Evolutionary conservation across 192 early-diverging fungal genomes (phyloP).

Genomic region (Backusella australiensis): DNA sequence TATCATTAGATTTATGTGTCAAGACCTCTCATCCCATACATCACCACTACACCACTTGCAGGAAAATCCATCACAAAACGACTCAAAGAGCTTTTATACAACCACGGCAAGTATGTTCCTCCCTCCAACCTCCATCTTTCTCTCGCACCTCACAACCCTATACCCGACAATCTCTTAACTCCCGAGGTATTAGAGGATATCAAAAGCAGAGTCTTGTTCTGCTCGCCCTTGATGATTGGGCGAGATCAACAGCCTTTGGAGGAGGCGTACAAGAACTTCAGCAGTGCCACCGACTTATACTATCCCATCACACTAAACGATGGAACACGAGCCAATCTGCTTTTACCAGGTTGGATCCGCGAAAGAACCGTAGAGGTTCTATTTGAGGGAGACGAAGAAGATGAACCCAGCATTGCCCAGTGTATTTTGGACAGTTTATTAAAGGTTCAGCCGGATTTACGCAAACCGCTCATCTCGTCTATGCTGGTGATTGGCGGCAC

Average conservation of each 20-base stretch:
- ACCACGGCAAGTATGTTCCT: slow-evolving; percentile 48
- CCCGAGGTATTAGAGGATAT: slow-evolving; percentile 62
- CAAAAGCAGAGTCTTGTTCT: slow-evolving; percentile 63
- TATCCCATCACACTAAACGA: slow-evolving; percentile 39
- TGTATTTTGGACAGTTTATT: slow-evolving; percentile 55
- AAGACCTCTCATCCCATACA: slow-evolving; percentile 62
- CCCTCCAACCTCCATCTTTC: slow-evolving; percentile 41
- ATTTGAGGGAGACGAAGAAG: slow-evolving; percentile 63
- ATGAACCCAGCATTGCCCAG: slow-evolving; percentile 56
- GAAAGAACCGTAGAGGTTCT: slow-evolving; percentile 78
- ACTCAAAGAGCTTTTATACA: slow-evolving; percentile 57
- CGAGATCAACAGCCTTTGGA: slow-evolving; percentile 30
- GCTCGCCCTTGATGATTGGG: slow-evolving; percentile 43
- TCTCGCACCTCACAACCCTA: slow-evolving; percentile 31
- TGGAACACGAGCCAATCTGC: slow-evolving; percentile 41
- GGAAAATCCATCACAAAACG: slow-evolving; percentile 58
- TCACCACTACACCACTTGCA: slow-evolving; percentile 62
- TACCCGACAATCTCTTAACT: slow-evolving; percentile 49
- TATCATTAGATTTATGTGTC: slow-evolving; percentile 60
- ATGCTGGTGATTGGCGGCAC: slow-evolving; percentile 80
- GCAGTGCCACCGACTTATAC: slow-evolving; percentile 46
- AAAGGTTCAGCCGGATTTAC: slow-evolving; percentile 67
- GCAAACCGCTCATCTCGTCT: slow-evolving; percentile 59
- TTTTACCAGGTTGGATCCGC: slow-evolving; percentile 84
- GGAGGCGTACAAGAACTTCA: slow-evolving; percentile 48